These are phyloP conservation scores for Suillus brevipes DNA, from an alignment of 768 basidiomycete genomes.

Conservation along the genomic window DNA sequence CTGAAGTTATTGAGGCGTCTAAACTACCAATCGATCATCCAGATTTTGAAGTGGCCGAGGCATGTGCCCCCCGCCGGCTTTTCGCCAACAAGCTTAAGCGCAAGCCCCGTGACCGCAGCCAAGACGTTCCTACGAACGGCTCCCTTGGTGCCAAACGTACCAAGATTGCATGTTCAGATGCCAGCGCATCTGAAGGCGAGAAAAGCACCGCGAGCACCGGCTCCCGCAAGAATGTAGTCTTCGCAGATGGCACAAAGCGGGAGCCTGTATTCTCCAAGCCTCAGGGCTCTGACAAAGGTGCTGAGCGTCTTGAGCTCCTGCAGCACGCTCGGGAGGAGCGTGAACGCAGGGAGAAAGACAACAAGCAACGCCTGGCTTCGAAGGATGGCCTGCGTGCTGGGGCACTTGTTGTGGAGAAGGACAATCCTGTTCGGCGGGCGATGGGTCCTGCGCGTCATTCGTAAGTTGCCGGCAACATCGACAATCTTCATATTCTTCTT, in stretches of 20 bases:
- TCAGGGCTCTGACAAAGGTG: constrained; percentile 4
- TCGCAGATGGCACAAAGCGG: constrained; percentile 8
- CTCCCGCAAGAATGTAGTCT: constrained; percentile 4
- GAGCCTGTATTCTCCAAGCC: constrained; percentile 13
- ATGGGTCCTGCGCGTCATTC: constrained; percentile 24
- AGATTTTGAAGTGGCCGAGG: constrained; percentile 59
- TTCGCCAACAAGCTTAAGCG: constrained; percentile 44
- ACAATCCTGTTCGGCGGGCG: constrained; percentile 31
- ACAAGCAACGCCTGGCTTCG: constrained; percentile 24
- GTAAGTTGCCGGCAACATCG: background rate
- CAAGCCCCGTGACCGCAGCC: constrained; percentile 27
- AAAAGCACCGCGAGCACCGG: constrained; percentile 3
- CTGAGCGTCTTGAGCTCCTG: constrained; percentile 6
- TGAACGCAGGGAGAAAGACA: constrained; percentile 24
- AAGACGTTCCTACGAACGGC: constrained; percentile 12
- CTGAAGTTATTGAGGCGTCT: constrained; percentile 43
- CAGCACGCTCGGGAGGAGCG: constrained; percentile 25
- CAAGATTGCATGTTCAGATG: constrained; percentile 11
- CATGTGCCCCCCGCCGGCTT: constrained; percentile 56
- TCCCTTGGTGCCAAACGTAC: constrained; percentile 18
- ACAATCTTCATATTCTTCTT: background rate
- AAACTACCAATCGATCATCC: constrained; percentile 61
- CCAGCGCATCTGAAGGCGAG: constrained; percentile 20
- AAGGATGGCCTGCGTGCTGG: constrained; percentile 33
- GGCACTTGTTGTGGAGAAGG: constrained; percentile 28